Conservation (phyloP, 2,329 filamentous ascomycete genomes). For the Trichoderma pleuroti region DNA sequence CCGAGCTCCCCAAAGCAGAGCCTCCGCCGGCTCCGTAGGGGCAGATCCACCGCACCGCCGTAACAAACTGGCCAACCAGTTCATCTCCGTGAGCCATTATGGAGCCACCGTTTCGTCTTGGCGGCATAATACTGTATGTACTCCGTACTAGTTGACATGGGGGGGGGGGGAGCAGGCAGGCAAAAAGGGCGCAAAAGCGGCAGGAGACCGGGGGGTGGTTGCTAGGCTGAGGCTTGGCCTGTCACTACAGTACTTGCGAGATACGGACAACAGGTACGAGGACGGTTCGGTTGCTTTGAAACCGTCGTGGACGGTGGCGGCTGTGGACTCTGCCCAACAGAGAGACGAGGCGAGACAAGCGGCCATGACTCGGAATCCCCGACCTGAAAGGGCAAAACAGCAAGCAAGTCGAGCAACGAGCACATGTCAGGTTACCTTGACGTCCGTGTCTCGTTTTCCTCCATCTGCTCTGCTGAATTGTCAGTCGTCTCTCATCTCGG, state of each 20-base stretch:
- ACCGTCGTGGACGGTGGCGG: constrained; percentile 14
- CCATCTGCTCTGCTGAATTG: background rate
- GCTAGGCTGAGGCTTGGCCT: background rate
- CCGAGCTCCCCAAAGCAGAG: constrained; percentile 14
- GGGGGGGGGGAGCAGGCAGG: background rate
- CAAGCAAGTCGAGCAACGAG: background rate
- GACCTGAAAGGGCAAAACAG: background rate
- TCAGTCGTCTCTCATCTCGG: background rate
- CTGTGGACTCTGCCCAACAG: background rate
- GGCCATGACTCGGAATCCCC: constrained; percentile 9
- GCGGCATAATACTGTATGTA: constrained; percentile 8
- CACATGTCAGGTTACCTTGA: background rate
- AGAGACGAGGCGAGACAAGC: background rate
- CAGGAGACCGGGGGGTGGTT: background rate
- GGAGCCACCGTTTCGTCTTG: constrained; percentile 17
- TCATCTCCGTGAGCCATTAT: background rate
- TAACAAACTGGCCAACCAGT: constrained; percentile 15
- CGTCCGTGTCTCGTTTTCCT: background rate
- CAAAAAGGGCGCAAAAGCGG: constrained; percentile 9
- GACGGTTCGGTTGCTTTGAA: background rate
- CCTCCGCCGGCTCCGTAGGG: constrained; percentile 15
- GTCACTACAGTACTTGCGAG: background rate
- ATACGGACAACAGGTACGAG: background rate
- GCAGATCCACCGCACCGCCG: constrained; percentile 6
- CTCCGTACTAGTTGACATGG: background rate